phyloP scores from a whole-genome alignment of 2,329 filamentous ascomycete species.

The Hymenoscyphus fructigenus region DNA sequence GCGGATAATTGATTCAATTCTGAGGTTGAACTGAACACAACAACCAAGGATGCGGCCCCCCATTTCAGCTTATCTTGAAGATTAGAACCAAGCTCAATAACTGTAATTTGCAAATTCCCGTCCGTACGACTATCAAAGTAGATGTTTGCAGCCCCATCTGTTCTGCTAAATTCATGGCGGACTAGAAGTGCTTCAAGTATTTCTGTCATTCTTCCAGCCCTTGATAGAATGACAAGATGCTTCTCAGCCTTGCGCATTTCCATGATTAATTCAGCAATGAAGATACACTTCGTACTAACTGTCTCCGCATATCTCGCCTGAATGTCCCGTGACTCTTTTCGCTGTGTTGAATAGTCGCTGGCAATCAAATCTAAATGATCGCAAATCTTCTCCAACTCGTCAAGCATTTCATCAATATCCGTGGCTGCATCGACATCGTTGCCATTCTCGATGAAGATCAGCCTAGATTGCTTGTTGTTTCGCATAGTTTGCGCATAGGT shows the following conservation, averaged over 20 bases:
- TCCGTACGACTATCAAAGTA: constrained; percentile 31
- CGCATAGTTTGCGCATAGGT: constrained; percentile 52
- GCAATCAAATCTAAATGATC: constrained; percentile 55
- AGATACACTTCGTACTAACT: constrained; percentile 60
- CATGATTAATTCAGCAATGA: constrained; percentile 55
- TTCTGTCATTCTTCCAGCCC: constrained; percentile 49
- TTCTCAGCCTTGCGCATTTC: constrained; percentile 44
- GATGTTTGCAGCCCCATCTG: constrained; percentile 29
- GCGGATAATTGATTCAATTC: background rate
- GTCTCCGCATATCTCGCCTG: constrained; percentile 53
- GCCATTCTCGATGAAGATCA: constrained; percentile 48
- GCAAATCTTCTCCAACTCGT: constrained; percentile 52
- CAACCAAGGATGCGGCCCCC: constrained; percentile 19
- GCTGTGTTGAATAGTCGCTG: constrained; percentile 41
- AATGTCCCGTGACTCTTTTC: constrained; percentile 43
- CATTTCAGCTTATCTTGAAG: constrained; percentile 14
- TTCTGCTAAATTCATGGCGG: constrained; percentile 39
- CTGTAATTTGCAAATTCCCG: constrained; percentile 24
- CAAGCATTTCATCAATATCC: constrained; percentile 53
- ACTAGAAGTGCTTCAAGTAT: constrained; percentile 52
- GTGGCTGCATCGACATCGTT: constrained; percentile 41
- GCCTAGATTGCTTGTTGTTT: constrained; percentile 45
- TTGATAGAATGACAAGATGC: constrained; percentile 54
- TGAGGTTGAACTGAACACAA: constrained; percentile 9
- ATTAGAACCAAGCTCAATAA: constrained; percentile 23